Evolutionary conservation across 345 rosid species (phyloP), one percentile per base, ranked within the genome.

Genomic region (Abelmoschus esculentus): DNA sequence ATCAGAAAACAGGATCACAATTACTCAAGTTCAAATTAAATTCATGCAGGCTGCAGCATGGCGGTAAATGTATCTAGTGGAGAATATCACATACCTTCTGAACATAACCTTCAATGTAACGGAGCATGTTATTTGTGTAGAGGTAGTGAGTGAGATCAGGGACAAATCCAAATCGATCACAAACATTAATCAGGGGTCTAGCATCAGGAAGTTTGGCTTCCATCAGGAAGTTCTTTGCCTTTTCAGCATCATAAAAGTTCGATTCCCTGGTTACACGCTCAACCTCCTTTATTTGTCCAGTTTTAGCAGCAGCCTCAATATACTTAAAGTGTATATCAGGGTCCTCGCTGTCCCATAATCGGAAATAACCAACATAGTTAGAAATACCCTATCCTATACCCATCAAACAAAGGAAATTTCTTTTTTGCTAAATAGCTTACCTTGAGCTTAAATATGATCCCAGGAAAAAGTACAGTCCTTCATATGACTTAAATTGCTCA

Each of bases 191-290:
- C 76, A 93, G 76, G n/a, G 96, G 98, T 68, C 98, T 85, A n/a
- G 98, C 97, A 87, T 95, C 99, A 61, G 99, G 98, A 78, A 95
- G 98, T 79, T 95, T 90, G 75, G 97, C 93, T 83, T 95, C 98
- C 99, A 91, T 95, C 74, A 95, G 79, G 76, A 95, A 95, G 83
- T 92, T 95, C 80, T 92, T 95, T 1, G 97, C 84, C 90, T 95
- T 95, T 78, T 92, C 97, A 70, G 99, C 84, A 64, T 95, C 98
- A 79, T 92, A 95, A 72, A 90, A 91, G 66, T 89, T 92, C 36
- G 99, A 91, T 71, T 95, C 99, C 73, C 99, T 88, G 46, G 98
- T 91, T 64, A 95, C 99, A 17, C 98, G 99, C 82, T 95, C 99
- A 73, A 95, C 99, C 86, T 95, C 99, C 81, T 95, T 95, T 77